Base-by-base conservation (phyloP, 2,329 filamentous ascomycete genomes). In the Pseudopithomyces chartarum region DNA sequence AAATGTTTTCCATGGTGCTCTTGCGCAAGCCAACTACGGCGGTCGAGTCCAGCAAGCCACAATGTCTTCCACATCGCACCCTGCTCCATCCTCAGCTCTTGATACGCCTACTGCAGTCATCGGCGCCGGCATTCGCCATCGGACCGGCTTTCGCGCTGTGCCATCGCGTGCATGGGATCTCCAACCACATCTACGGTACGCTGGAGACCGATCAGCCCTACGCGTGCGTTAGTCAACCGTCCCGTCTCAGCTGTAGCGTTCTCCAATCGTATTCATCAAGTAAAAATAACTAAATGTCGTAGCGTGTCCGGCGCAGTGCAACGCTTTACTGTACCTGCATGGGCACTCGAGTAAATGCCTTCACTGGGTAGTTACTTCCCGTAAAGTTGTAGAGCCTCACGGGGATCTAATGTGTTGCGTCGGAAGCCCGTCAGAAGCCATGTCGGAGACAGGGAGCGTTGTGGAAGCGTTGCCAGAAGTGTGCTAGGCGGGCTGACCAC, bases 1-100 rank as follows among this genome's bases (percentile, higher is more conserved):
- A 38, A 32, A 29, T 6, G 2, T 32, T 34, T 52, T 43, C 48
- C 33, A 39, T 23, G 47, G 34, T 52, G 38, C 54, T 46, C 52
- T 47, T 47, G 52, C 40, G 47, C 54, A 45, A 40, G 47, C 40
- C 54, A 46, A 17, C 33, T 32, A 20, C 20, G 15, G 15, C 19
- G 33, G 20, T 50, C 47, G 34, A 19, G 7, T 5, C 11, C 17
- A 12, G 6, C 19, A 13, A 38, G 46, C 46, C 46, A 48, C 46
- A 26, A 17, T 20, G 47, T 50, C 15, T 13, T 6, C n/a, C 23
- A 15, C 15, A 17, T 47, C 29, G 11, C 34, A n/a, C 34, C 20
- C 20, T 26, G 6, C 23, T 12, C 42, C n/a, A 29, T 48, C 33
- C 44, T 13, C 32, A 26, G 33, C 33, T 26, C 20, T 8, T 48